Conservation (phyloP, 148 eudicot genomes). For the Vaccinium corymbosum region DNA sequence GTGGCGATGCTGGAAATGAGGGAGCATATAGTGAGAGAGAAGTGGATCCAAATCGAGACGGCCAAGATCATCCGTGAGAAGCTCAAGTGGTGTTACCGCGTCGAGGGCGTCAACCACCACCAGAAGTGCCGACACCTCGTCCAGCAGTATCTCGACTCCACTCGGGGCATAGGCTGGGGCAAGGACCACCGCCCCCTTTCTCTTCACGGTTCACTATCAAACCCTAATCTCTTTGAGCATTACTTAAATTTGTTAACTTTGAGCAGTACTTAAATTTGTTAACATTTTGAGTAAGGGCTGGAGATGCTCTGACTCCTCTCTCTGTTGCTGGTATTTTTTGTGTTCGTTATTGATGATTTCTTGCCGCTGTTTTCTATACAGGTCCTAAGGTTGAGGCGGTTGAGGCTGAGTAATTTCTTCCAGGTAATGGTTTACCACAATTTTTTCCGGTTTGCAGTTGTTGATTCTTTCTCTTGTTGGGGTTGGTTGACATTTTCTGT, state of each 20-base stretch:
- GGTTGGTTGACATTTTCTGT: not conserved
- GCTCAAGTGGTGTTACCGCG: constrained; percentile 78
- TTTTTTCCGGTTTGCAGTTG: constrained; percentile 8
- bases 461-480: not conserved
- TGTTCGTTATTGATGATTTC: not conserved
- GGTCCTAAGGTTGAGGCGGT: constrained; percentile 35
- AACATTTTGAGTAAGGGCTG: no score
- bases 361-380: constrained; percentile 9
- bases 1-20: constrained; percentile 96
- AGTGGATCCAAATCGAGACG: constrained; percentile 92
- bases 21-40: constrained; percentile 81
- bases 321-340: not conserved
- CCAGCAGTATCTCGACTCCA: constrained; percentile 75
- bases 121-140: constrained; percentile 94
- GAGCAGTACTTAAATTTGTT: no score
- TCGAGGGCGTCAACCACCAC: constrained; percentile 84
- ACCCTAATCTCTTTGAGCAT: not conserved
- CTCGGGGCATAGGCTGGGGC: constrained; percentile 92
- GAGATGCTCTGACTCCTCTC: no score
- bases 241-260: no score
- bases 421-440: constrained; percentile 11
- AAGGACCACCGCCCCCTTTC: constrained; percentile 71
- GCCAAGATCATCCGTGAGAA: constrained; percentile 79
- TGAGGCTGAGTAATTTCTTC: constrained; percentile 31
- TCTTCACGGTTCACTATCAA: constrained; percentile 49